Evolutionary conservation across 495 filamentous ascomycete genomes (phyloP).

Genomic region (Paragyromitra xinjiangensis): DNA sequence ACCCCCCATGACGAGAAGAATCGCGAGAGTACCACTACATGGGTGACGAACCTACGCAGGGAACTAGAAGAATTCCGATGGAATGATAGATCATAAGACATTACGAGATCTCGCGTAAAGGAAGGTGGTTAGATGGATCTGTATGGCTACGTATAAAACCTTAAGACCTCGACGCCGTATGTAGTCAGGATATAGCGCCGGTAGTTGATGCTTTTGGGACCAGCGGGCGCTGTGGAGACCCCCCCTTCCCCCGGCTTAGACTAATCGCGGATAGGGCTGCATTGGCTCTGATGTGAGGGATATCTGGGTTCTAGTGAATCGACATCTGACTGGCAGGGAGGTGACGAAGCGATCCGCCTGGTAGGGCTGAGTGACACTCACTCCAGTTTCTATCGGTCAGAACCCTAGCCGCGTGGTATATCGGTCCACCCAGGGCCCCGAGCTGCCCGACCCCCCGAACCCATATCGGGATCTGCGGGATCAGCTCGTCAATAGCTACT

Average conservation of each 20-base stretch:
- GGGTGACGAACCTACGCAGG: conserved; percentile 1
- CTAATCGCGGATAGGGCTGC: conserved; percentile 13
- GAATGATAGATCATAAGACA: conserved; percentile 3
- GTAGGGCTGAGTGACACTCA: conserved; percentile 20
- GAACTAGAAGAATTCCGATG: not conserved
- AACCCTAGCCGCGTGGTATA: not conserved
- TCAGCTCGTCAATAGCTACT: not conserved
- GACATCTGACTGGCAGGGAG: not conserved
- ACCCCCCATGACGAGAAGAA: not conserved
- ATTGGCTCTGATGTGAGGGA: conserved; percentile 7
- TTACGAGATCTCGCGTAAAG: not conserved
- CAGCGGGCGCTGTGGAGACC: not conserved
- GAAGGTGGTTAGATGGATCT: not conserved
- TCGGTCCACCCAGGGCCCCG: too few species aligned
- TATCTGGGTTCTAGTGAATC: conserved; percentile 2
- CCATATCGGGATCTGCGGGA: not conserved
- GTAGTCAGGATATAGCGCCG: not conserved
- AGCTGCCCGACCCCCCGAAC: not conserved
- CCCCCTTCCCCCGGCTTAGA: not conserved
- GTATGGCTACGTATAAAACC: not conserved
- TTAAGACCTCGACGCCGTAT: not conserved
- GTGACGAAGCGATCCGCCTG: conserved; percentile 4
- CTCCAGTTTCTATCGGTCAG: not conserved
- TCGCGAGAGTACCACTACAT: not conserved
- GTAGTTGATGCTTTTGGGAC: not conserved